Base-by-base conservation (phyloP, 306 rosid species). In the apple (Malus domestica) region DNA sequence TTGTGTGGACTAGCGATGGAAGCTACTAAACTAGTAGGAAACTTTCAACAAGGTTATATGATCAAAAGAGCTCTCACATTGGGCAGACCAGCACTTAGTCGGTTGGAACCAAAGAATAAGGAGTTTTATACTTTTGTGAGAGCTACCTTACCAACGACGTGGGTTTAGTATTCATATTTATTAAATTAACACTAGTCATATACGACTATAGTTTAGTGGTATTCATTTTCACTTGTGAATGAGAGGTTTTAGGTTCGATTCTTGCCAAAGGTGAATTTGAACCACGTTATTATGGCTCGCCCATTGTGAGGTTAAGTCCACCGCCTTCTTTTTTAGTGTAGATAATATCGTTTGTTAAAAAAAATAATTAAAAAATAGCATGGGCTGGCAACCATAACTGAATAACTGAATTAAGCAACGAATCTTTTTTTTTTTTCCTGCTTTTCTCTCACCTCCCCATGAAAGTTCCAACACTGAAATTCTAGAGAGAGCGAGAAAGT, bases 371-470 rank as follows among this genome's bases (percentile, higher is more conserved):
- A 27, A 27, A 70, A 74, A 78, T 79, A 76, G 81, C 80, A 80
- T 76, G 45, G 79, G 79, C 72, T 82, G 87, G 62, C 87, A 40
- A 73, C 71, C 82, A 71, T 85, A 85, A 87, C 87, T 8, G 87
- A 86, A 82, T 90, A 87, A 87, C 91, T 70, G 88, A 86, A 88
- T 82, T 84, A 94, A 94, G 97, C 55, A 91, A 90, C 78, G 96
- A 89, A 85, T 92, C 86, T 86, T 63, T 52, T 40, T 35, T 86
- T 81, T 68, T 77, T 38, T 25, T 23, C 1, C 65, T 72, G 72
- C 83, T 69, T 83, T 79, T 46, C 45, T 79, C 74, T 51, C 61
- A 79, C 72, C 87, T 90, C 79, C 82, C 73, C 66, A 40, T 58
- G 87, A 90, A 88, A 84, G 69, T 86, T 82, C 62, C 58, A 74